Percentiles rank a stretch among this genome's conserved stretches.
Conservation (phyloP, 345 rosid species). For the Euphorbia peplus region DNA sequence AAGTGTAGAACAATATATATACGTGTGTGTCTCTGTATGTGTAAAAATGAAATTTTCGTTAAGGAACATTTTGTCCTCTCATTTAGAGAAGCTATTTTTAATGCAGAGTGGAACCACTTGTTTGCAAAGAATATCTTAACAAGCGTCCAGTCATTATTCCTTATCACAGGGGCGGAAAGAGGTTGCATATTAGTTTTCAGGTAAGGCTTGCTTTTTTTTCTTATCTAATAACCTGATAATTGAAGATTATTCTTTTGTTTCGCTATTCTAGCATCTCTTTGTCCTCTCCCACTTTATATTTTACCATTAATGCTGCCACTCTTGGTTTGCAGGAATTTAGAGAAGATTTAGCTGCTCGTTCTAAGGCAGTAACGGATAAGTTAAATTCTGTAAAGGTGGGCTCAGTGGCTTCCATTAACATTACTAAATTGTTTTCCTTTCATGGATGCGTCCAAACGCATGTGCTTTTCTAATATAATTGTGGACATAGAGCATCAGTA, state of each 20-base stretch:
- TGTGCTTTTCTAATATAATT: neutral
- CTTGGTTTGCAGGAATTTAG: slow-evolving; percentile 58
- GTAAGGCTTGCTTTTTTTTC: slow-evolving; percentile 28
- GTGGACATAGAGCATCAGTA: neutral
- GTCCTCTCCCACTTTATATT: neutral
- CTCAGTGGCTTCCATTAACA: neutral
- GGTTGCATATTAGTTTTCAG: slow-evolving; percentile 92
- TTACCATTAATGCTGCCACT: slow-evolving; percentile 3
- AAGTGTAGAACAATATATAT: neutral
- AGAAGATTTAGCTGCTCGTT: slow-evolving; percentile 73
- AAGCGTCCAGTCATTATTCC: slow-evolving; percentile 86
- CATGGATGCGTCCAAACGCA: neutral
- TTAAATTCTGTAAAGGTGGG: slow-evolving; percentile 56
- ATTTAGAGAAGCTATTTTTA: slow-evolving; percentile 13
- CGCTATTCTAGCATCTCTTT: neutral
- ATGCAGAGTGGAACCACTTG: slow-evolving; percentile 86
- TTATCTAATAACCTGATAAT: neutral
- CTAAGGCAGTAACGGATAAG: slow-evolving; percentile 60
- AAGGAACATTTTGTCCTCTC: neutral
- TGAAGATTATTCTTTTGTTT: neutral
- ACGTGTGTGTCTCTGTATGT: neutral
- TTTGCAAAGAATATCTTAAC: slow-evolving; percentile 68
- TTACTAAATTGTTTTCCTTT: neutral
- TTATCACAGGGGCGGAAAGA: slow-evolving; percentile 93
- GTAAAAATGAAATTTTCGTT: too few species aligned